Evolutionary conservation across 2,329 filamentous ascomycete genomes (phyloP).

Genomic region (Fusarium hostae): DNA sequence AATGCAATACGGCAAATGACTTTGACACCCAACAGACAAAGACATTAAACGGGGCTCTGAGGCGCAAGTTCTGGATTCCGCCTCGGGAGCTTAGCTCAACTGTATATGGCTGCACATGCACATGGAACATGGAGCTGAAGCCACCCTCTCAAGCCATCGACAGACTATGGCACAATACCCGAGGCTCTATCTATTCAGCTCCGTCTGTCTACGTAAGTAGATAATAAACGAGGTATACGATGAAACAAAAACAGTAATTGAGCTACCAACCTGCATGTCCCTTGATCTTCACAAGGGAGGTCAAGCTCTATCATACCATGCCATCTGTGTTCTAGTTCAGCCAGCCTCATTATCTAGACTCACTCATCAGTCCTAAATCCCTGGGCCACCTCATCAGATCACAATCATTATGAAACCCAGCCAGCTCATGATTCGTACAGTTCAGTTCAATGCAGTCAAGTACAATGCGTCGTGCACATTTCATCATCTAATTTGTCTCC

Average conservation of each 20-base stretch:
- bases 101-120: conserved; percentile 13
- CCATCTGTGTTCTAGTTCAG: conserved; percentile 16
- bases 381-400: conserved; percentile 17
- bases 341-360: conserved; percentile 16
- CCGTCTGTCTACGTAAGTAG: conserved; percentile 9
- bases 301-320: not conserved
- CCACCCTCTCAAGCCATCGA: conserved; percentile 25
- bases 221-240: not conserved
- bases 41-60: conserved; percentile 12
- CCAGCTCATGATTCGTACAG: conserved; percentile 9
- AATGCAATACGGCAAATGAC: conserved; percentile 1
- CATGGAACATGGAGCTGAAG: conserved; percentile 27
- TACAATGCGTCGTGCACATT: conserved; percentile 9
- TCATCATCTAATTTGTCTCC: conserved; percentile 33
- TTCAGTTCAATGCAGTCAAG: not conserved
- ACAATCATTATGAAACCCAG: conserved; percentile 4
- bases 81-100: conserved; percentile 23
- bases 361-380: conserved; percentile 7
- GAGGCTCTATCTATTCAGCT: conserved; percentile 16
- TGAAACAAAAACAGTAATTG: not conserved
- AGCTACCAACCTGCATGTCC: not conserved
- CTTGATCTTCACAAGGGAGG: not conserved
- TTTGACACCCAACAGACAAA: conserved; percentile 5
- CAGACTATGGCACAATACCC: not conserved
- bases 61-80: conserved; percentile 22